Evolutionary conservation across 805 yeast species (phyloP).

Genomic region (Lipomyces chichibuensis): DNA sequence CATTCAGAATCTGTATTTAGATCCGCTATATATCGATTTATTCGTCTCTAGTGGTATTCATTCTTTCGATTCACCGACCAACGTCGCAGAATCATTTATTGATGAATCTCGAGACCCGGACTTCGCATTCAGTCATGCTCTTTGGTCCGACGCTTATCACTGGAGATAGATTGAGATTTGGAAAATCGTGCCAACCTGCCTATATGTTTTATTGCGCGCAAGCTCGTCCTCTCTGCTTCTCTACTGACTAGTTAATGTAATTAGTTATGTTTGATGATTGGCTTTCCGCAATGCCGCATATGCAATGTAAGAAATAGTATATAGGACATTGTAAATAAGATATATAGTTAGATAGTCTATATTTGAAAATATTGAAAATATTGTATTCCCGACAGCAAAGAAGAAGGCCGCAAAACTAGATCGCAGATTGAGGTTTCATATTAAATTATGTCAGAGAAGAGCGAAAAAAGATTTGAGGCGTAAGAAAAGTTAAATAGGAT

Average conservation of each 20-base stretch:
- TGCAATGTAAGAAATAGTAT: neutral
- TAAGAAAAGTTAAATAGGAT: neutral
- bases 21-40: neutral
- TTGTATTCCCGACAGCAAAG: neutral
- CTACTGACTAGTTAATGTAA: neutral
- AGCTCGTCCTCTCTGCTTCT: neutral
- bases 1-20: neutral
- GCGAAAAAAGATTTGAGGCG: neutral
- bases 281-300: neutral
- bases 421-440: neutral
- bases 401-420: neutral
- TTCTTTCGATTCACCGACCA: neutral
- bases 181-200: neutral
- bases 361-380: too few species aligned
- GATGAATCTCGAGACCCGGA: neutral
- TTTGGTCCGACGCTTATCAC: neutral
- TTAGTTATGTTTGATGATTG: neutral
- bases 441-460: neutral
- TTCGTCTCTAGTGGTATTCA: neutral
- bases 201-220: neutral
- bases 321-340: neutral
- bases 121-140: neutral
- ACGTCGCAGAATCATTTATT: neutral
- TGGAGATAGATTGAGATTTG: neutral
- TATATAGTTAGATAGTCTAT: neutral